Conservation (phyloP, 2,329 filamentous ascomycete genomes). For the Alternaria consortialis region DNA sequence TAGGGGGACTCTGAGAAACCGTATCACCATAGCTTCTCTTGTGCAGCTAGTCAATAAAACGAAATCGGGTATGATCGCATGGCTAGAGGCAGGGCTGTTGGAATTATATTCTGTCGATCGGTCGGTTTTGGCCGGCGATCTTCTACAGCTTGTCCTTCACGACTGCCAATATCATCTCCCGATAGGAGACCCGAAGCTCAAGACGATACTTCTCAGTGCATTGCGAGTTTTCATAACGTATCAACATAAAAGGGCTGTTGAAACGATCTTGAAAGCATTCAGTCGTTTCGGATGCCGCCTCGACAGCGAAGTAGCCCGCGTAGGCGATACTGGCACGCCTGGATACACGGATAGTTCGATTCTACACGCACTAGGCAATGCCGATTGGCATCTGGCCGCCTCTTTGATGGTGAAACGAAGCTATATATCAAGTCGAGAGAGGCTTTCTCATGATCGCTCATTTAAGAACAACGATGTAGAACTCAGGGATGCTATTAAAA, state of each 20-base stretch:
- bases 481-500: too few species aligned
- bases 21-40: background rate
- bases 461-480: too few species aligned
- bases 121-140: too few species aligned
- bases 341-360: background rate
- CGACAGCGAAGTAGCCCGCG: background rate
- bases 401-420: background rate
- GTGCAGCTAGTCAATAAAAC: background rate
- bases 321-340: fast-evolving
- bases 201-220: background rate
- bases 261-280: background rate
- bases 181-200: background rate
- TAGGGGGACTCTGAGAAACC: too few species aligned
- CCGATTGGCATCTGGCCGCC: background rate
- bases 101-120: background rate
- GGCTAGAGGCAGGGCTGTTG: background rate
- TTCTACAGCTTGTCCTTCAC: background rate
- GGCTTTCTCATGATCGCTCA: too few species aligned
- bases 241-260: background rate
- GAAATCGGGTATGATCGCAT: background rate
- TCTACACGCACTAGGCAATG: background rate
- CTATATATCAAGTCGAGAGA: too few species aligned
- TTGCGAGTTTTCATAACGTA: fast-evolving
- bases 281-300: background rate
- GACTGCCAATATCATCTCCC: background rate